A percentile compares a stretch with the other conserved stretches of the same genome.
These are phyloP conservation scores for Scutellaria minor DNA, from an alignment of 257 asterid genomes.

Conservation along the genomic window DNA sequence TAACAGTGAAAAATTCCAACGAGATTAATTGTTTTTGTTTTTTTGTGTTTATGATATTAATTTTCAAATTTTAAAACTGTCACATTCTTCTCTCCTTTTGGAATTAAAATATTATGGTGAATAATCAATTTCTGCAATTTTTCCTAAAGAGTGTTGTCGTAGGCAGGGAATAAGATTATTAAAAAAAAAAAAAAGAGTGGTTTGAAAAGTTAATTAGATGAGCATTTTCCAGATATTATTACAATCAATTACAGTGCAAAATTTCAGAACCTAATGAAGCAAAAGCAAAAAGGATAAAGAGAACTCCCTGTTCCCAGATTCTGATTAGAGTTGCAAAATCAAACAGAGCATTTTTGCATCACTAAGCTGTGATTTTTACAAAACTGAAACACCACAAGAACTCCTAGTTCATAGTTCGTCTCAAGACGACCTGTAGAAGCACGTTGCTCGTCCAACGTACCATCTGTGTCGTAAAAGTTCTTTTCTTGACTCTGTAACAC, in stretches of 20 bases:
- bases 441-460: background rate
- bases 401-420: background rate
- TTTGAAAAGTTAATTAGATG: no score
- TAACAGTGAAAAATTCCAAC: no score
- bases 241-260: background rate
- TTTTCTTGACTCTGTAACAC: background rate
- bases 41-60: no score
- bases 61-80: no score
- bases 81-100: no score
- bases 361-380: background rate
- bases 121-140: no score
- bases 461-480: background rate
- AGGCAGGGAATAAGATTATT: no score
- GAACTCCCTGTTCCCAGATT: background rate
- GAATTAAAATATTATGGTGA: no score
- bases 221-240: background rate
- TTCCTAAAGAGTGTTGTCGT: no score
- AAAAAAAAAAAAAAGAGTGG: no score
- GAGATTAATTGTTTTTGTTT: no score
- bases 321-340: background rate
- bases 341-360: slow-evolving; percentile 9
- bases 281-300: background rate
- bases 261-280: background rate
- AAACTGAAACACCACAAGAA: slow-evolving; percentile 7
- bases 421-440: no score